Conservation (phyloP, 805 yeast genomes). For the Wickerhamiella lipophila region DNA sequence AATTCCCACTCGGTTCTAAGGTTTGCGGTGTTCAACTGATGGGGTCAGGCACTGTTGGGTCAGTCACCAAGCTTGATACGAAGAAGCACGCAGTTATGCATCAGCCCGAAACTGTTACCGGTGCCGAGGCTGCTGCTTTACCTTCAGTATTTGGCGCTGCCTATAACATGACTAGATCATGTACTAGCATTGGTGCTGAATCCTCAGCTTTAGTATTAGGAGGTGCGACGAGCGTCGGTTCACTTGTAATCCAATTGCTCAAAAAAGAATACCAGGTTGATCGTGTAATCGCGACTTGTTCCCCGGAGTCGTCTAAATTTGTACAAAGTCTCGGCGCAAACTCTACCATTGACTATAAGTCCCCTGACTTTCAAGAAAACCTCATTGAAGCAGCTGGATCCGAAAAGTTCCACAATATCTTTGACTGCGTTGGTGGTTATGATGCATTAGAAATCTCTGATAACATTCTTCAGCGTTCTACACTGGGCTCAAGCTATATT, state of each 20-base stretch:
- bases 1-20: constrained; percentile 41
- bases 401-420: constrained; percentile 35
- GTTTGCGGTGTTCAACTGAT: constrained; percentile 39
- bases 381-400: neutral
- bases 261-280: constrained; percentile 36
- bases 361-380: neutral
- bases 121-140: constrained; percentile 51
- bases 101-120: constrained; percentile 37
- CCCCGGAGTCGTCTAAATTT: constrained; percentile 34
- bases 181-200: constrained; percentile 31
- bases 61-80: neutral
- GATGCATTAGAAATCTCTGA: constrained; percentile 36
- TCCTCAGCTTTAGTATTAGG: constrained; percentile 53
- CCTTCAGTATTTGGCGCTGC: constrained; percentile 61
- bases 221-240: constrained; percentile 61
- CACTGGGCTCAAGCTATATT: constrained; percentile 34
- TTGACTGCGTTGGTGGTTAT: constrained; percentile 53
- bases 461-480: constrained; percentile 35
- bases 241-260: constrained; percentile 43
- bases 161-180: constrained; percentile 28
- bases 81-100: constrained; percentile 34
- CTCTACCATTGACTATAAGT: constrained; percentile 29
- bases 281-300: constrained; percentile 45
- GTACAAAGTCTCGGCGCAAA: constrained; percentile 43
- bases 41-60: constrained; percentile 3